phyloP scores from a whole-genome alignment of 805 yeast species.

The Metschnikowia continentalis region DNA sequence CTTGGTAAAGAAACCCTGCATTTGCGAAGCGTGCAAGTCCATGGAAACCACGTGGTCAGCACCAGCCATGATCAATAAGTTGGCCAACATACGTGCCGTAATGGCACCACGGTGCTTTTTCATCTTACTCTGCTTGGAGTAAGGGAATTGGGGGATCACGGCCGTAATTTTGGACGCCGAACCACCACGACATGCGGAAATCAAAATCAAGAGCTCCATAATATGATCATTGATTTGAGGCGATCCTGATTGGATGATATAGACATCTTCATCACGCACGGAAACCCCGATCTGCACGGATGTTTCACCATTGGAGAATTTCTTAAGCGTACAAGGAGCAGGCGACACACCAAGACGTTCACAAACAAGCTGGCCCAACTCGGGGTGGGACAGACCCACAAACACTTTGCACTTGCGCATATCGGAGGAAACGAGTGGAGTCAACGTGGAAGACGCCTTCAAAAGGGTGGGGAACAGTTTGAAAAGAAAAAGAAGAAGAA shows the following conservation, averaged over 20 bases:
- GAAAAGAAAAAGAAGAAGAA: too few species aligned
- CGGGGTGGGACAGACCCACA: conserved; percentile 96
- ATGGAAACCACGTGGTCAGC: conserved; percentile 97
- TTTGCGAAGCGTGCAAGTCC: conserved; percentile 95
- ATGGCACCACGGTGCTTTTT: conserved; percentile 98
- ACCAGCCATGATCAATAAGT: conserved; percentile 93
- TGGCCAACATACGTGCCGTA: conserved; percentile 97
- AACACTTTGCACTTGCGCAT: conserved; percentile 98
- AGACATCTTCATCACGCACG: conserved; percentile 95
- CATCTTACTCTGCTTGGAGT: conserved; percentile 92
- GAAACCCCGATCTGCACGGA: conserved; percentile 93
- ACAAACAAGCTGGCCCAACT: conserved; percentile 85
- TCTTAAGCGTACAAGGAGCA: conserved; percentile 86
- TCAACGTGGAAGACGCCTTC: not conserved
- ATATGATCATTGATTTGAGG: conserved; percentile 87
- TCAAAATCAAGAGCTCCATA: conserved; percentile 90
- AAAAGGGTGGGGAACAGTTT: not conserved
- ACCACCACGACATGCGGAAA: conserved; percentile 95
- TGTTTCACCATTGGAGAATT: conserved; percentile 96
- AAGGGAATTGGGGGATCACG: conserved; percentile 96
- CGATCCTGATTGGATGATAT: conserved; percentile 81
- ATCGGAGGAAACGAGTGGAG: conserved; percentile 1
- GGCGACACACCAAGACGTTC: conserved; percentile 87
- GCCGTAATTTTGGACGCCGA: conserved; percentile 97
- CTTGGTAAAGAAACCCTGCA: conserved; percentile 97